Evolutionary conservation across 1,139 yeast genomes (phyloP), one percentile per base, ranked within the genome.

Genomic region (Debaryomyces udenii): DNA sequence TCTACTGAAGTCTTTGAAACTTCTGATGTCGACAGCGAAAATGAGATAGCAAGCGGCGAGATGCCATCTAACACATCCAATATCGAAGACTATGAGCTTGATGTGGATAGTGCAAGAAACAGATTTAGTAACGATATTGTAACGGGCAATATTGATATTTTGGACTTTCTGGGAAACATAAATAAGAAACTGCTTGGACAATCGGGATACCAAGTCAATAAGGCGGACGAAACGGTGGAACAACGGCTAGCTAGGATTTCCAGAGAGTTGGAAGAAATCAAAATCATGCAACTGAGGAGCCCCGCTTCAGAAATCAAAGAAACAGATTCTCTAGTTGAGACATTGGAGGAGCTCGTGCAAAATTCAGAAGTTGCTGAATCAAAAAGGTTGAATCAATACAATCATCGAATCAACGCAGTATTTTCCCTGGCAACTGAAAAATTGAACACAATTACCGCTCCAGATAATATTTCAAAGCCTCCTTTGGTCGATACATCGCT

Each of bases 1-100:
- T 51, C 65, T 0, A 62, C 52, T 35, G 78, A 71, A 40, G 65
- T 77, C 2, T 77, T 67, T 49, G 82, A 78, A 52, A 73, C 81
- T 0, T 74, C 80, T 0, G 81, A 76, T 47, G 56, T 67, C 1
- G 81, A 76, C 34, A 68, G 69, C 33, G 62, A 56, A 2, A 46
- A 29, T 30, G 41, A 54, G 11, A 37, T 51, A 29, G 47, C 35
- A 35, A 38, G 24, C 34, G 46, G 1, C 44, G 41, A 31, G 28
- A 37, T 6, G 31, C 45, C 9, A 48, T 43, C 10, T 46, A 42
- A 46, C 37, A 41, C 30, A n/a, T 38, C 58, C 6, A 61, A 62
- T 29, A 46, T 57, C 2, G 57, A 53, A 9, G 43, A 47, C 6
- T 50, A 65, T 1, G 62, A 55, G 17, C 47, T 60, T 20, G 61